phyloP scores from a whole-genome alignment of 495 filamentous ascomycete genomes.

The Penicillium subrubescens region DNA sequence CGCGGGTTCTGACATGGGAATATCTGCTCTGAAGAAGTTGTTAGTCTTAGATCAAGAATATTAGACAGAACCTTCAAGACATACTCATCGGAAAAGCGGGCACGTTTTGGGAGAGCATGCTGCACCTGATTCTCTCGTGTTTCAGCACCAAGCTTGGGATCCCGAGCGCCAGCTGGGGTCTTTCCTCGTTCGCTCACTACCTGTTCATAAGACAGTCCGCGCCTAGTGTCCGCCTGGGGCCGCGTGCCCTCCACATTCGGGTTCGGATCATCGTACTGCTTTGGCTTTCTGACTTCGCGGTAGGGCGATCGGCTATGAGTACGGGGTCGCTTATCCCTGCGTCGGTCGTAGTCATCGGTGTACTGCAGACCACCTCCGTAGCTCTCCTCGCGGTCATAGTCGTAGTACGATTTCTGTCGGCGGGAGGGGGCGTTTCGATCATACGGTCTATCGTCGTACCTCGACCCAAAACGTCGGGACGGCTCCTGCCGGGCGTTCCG shows the following conservation, averaged over 20 bases:
- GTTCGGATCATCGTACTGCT: constrained; percentile 44
- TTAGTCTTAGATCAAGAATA: constrained; percentile 11
- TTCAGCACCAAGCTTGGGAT: constrained; percentile 67
- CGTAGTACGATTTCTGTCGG: constrained; percentile 57
- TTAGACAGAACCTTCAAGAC: constrained; percentile 19
- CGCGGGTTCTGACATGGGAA: constrained; percentile 16
- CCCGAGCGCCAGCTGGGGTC: constrained; percentile 55
- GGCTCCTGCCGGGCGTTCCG: constrained; percentile 53
- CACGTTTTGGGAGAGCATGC: constrained; percentile 38
- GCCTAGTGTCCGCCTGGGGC: constrained; percentile 28
- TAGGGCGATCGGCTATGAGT: constrained; percentile 65
- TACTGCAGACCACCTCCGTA: constrained; percentile 50
- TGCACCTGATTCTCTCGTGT: constrained; percentile 62
- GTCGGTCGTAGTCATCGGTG: constrained; percentile 61
- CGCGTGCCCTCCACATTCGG: constrained; percentile 21
- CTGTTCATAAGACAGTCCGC: constrained; percentile 54
- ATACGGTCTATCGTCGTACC: constrained; percentile 39
- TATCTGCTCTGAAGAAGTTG: constrained; percentile 12
- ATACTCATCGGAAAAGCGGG: constrained; percentile 45
- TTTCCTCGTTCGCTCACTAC: constrained; percentile 70
- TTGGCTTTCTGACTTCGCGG: constrained; percentile 45
- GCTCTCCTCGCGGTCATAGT: constrained; percentile 63
- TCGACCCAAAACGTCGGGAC: constrained; percentile 40
- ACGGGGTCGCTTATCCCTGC: constrained; percentile 62
- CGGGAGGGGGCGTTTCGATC: constrained; percentile 32